Conservation (phyloP, 192 early-diverging fungal species). For the Spizellomyces punctatus region DNA sequence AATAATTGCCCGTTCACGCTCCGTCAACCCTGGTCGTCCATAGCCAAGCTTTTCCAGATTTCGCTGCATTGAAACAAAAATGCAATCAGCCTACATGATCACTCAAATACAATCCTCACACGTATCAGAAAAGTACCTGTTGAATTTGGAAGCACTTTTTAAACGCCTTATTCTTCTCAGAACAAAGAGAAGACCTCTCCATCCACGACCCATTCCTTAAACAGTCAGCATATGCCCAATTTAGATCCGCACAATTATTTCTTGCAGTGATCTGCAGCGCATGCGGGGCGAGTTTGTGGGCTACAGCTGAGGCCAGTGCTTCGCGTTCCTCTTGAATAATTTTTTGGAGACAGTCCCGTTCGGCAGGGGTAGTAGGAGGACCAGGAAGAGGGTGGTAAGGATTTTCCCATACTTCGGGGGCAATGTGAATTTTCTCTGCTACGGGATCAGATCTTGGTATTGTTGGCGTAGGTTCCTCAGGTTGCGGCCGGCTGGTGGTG, state of each 20-base stretch:
- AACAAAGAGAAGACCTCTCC: slow-evolving; percentile 11
- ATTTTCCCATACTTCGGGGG: slow-evolving; percentile 28
- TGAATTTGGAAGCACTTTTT: slow-evolving; percentile 16
- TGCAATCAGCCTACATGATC: background rate
- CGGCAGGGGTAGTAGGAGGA: slow-evolving; percentile 19
- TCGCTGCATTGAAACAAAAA: slow-evolving; percentile 8
- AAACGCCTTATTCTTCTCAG: slow-evolving; percentile 3
- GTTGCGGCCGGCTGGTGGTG: too few species aligned
- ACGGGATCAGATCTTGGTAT: background rate
- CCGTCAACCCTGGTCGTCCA: background rate
- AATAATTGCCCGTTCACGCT: slow-evolving; percentile 25
- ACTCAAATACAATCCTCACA: background rate
- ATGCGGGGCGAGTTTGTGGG: background rate
- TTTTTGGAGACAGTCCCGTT: slow-evolving; percentile 8
- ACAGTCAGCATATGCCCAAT: slow-evolving; percentile 9
- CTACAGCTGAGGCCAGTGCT: slow-evolving; percentile 1
- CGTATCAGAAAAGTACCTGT: background rate
- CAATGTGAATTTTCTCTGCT: slow-evolving; percentile 1
- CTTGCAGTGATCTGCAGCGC: slow-evolving; percentile 6
- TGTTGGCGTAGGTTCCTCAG: too few species aligned
- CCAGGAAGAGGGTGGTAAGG: slow-evolving; percentile 29
- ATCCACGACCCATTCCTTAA: slow-evolving; percentile 11
- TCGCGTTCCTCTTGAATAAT: slow-evolving; percentile 14
- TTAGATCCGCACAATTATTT: slow-evolving; percentile 26
- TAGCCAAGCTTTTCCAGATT: slow-evolving; percentile 23